These are phyloP conservation scores for Sporothrix inflata DNA, from an alignment of 2,329 filamentous ascomycete genomes.

Conservation along the genomic window DNA sequence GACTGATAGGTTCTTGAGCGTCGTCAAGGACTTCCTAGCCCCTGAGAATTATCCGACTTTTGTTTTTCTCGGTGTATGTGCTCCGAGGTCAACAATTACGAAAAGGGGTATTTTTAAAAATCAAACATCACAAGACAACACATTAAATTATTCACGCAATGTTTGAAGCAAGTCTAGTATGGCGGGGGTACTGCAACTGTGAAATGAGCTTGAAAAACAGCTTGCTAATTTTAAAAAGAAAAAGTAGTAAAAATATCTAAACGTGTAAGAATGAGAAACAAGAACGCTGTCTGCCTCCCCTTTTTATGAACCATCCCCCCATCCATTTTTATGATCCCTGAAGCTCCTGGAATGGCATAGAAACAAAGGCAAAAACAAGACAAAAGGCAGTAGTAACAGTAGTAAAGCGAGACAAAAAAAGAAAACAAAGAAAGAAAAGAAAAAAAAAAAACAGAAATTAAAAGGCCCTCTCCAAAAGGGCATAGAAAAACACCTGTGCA, in stretches of 20 bases:
- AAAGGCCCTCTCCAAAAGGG: not conserved
- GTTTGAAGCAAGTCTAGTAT: no score
- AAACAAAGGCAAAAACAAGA: not conserved
- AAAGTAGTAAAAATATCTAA: not conserved
- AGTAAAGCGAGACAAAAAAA: not conserved
- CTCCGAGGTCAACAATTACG: not conserved
- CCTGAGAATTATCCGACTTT: not conserved
- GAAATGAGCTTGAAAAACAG: not conserved
- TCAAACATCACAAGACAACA: not conserved
- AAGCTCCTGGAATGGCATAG: not conserved
- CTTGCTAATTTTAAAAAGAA: not conserved
- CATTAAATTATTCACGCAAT: no score
- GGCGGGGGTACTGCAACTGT: not conserved
- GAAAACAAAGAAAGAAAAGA: not conserved
- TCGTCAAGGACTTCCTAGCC: not conserved
- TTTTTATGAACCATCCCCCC: not conserved
- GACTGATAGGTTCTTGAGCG: not conserved
- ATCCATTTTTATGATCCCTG: slow-evolving; percentile 6
- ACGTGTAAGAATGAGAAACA: not conserved
- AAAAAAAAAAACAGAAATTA: not conserved
- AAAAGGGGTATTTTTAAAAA: not conserved
- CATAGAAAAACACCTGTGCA: not conserved
- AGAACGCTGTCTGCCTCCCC: not conserved
- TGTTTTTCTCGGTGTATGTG: not conserved
- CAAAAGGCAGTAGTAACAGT: not conserved